A percentile compares a stretch with the other conserved stretches of the same genome.
Evolutionary conservation across 2,329 filamentous ascomycete genomes (phyloP).

Genomic region (Pseudopithomyces chartarum): DNA sequence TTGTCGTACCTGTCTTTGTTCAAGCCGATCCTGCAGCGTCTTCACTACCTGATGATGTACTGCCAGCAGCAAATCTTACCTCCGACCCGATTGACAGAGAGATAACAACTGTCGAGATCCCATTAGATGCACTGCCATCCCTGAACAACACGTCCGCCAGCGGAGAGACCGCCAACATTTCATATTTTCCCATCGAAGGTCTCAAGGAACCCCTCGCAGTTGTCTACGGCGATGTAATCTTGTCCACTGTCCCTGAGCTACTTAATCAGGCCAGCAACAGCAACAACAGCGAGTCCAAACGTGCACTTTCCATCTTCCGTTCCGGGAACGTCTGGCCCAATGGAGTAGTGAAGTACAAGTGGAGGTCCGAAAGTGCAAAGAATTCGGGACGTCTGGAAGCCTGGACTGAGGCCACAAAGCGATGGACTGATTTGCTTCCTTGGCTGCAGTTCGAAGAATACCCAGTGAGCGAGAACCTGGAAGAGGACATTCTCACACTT

Average conservation of each 20-base stretch:
- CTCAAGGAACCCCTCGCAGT: slow-evolving; percentile 7
- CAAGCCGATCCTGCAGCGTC: not conserved
- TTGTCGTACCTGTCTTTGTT: not conserved
- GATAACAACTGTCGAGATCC: slow-evolving; percentile 9
- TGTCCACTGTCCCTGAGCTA: slow-evolving; percentile 9
- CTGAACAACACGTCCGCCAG: not conserved
- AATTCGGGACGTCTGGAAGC: slow-evolving; percentile 4
- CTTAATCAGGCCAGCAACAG: not conserved
- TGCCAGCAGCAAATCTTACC: slow-evolving; percentile 2
- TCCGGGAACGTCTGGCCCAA: slow-evolving; percentile 13
- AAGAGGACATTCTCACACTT: slow-evolving; percentile 10
- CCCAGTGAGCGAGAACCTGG: not conserved
- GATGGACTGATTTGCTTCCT: slow-evolving; percentile 17
- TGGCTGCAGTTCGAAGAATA: slow-evolving; percentile 13
- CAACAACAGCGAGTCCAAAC: not conserved
- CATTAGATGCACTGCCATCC: not conserved
- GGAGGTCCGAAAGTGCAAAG: slow-evolving; percentile 12
- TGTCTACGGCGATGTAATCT: slow-evolving; percentile 14
- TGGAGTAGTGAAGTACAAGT: slow-evolving; percentile 16
- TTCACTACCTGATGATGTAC: not conserved
- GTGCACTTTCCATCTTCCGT: slow-evolving; percentile 12
- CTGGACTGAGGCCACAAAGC: slow-evolving; percentile 15
- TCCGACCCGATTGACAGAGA: slow-evolving; percentile 4
- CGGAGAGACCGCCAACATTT: slow-evolving; percentile 4
- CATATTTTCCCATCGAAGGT: slow-evolving; percentile 12